Conservation (phyloP, 1,139 yeast genomes). For the Geotrichum carabidarum region DNA sequence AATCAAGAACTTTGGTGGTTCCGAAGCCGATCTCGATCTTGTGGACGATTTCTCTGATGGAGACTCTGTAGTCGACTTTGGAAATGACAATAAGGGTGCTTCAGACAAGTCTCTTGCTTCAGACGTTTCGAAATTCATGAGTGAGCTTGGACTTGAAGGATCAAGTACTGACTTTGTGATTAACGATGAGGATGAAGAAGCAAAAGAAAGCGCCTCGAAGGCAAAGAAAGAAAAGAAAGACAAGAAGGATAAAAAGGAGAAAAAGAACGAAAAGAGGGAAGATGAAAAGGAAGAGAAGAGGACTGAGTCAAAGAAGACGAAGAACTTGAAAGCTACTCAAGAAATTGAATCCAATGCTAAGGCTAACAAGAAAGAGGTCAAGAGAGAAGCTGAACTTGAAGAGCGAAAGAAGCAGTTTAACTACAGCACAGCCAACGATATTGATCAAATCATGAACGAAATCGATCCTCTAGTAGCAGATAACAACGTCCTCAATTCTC, state of each 20-base stretch:
- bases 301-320: slow-evolving; percentile 19
- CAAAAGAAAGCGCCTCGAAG: slow-evolving; percentile 39
- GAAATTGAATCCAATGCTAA: slow-evolving; percentile 18
- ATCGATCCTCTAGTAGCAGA: slow-evolving; percentile 9
- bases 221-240: slow-evolving; percentile 38
- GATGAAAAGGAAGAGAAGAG: slow-evolving; percentile 22
- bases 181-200: slow-evolving; percentile 33
- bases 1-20: slow-evolving; percentile 17
- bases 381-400: slow-evolving; percentile 32
- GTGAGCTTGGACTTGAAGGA: slow-evolving; percentile 50
- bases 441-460: slow-evolving; percentile 14
- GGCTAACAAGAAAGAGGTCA: slow-evolving; percentile 19
- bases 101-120: slow-evolving; percentile 45
- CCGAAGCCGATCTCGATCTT: slow-evolving; percentile 14
- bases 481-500: slow-evolving; percentile 13
- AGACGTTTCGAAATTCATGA: slow-evolving; percentile 57
- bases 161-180: neutral
- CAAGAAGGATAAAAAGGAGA: slow-evolving; percentile 33
- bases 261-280: slow-evolving; percentile 26
- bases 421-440: slow-evolving; percentile 30
- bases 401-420: slow-evolving; percentile 41
- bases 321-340: slow-evolving; percentile 4
- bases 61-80: slow-evolving; percentile 64
- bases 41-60: slow-evolving; percentile 47
- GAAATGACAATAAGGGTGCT: slow-evolving; percentile 33